These are phyloP conservation scores for Singerocomus inundabilis DNA, from an alignment of 1,284 basidiomycete genomes.

Conservation along the genomic window DNA sequence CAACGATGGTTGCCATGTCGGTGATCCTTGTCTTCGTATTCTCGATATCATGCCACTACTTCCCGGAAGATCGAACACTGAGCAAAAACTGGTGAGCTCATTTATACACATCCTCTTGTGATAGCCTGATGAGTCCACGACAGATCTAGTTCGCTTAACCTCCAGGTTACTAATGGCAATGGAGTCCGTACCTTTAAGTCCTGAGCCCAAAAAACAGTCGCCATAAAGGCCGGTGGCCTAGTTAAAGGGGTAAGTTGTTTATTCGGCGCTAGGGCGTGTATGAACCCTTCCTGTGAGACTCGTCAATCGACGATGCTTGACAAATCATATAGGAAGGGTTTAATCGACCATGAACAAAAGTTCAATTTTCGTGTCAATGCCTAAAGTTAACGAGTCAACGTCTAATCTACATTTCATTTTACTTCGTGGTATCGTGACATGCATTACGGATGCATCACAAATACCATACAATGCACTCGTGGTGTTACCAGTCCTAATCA, in stretches of 20 bases:
- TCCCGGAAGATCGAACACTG: background rate
- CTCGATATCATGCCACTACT: background rate
- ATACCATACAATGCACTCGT: conserved; percentile 20
- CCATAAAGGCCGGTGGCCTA: background rate
- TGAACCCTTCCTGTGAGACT: background rate
- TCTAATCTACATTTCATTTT: conserved; percentile 12
- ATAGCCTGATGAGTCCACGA: background rate
- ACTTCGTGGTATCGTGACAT: conserved; percentile 1
- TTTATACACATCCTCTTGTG: background rate
- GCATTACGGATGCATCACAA: too few relatives aligned
- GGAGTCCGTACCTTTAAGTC: background rate
- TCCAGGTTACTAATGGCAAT: too few relatives aligned
- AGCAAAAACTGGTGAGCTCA: background rate
- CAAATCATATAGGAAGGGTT: too few relatives aligned
- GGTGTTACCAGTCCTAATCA: conserved; percentile 7
- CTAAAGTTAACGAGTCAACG: background rate
- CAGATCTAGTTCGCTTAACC: background rate
- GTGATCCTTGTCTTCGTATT: background rate
- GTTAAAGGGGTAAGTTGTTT: background rate
- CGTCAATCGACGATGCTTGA: too few relatives aligned
- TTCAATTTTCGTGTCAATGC: background rate
- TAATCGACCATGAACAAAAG: background rate
- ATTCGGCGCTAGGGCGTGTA: background rate
- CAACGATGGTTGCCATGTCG: background rate
- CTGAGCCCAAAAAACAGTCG: background rate